A percentile compares a stretch with the other conserved stretches of the same genome.
phyloP scores from a whole-genome alignment of 768 basidiomycete genomes.

The Kwoniella heveanensis region DNA sequence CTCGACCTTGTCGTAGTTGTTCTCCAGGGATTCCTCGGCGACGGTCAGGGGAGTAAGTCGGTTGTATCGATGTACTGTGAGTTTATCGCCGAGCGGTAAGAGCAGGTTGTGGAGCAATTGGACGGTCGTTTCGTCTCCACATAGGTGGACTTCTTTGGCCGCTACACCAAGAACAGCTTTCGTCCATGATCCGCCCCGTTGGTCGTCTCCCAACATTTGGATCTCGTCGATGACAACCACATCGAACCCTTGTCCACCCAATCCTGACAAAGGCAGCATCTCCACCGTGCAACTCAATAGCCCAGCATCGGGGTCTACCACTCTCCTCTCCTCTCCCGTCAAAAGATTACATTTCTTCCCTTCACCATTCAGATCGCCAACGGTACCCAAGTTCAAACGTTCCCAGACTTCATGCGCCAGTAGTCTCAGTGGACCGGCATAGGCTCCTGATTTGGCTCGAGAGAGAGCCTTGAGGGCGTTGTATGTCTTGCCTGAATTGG shows the following conservation, averaged over 20 bases:
- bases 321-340: constrained; percentile 86
- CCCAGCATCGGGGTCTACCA: constrained; percentile 64
- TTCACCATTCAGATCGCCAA: constrained; percentile 68
- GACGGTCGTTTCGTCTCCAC: constrained; percentile 90
- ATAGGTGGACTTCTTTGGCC: constrained; percentile 85
- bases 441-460: constrained; percentile 70
- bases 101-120: constrained; percentile 69
- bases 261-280: constrained; percentile 65
- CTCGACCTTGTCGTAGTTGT: constrained; percentile 65
- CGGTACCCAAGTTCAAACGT: constrained; percentile 84
- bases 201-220: constrained; percentile 82
- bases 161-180: constrained; percentile 71
- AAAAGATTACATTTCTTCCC: constrained; percentile 76
- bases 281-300: constrained; percentile 88
- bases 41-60: constrained; percentile 82
- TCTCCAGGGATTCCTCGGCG: constrained; percentile 66
- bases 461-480: constrained; percentile 87
- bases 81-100: constrained; percentile 76
- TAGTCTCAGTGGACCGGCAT: constrained; percentile 87
- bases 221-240: constrained; percentile 97
- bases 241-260: constrained; percentile 58
- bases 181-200: constrained; percentile 82
- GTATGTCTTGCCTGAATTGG: constrained; percentile 96
- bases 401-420: constrained; percentile 95
- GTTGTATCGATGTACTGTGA: constrained; percentile 78